Evolutionary conservation across 2,329 filamentous ascomycete genomes (phyloP), one percentile per base, ranked within the genome.

Genomic region (Calonectria honghensis): DNA sequence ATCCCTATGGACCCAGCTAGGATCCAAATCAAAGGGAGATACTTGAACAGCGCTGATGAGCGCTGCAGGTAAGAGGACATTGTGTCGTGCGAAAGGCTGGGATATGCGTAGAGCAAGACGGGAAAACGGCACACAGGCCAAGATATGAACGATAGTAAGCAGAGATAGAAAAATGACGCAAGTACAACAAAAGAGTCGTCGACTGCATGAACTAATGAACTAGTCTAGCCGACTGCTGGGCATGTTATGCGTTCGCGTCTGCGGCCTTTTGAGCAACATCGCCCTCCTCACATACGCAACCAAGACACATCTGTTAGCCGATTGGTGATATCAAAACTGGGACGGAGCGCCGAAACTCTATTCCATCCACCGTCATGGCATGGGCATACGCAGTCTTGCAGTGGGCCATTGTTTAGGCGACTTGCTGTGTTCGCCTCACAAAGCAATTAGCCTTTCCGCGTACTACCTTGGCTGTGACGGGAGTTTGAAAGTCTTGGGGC

Each of bases 321-420:
- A 9, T 39, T 41, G 24, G 7, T 24, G 35, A 41, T 14, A 41
- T 37, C 24, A 11, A 41, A 63, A 24, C 37, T 63, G 57, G 57
- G 20, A 27, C 41, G 24, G 9, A 63, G 39, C 35, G 57, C 57
- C 57, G 57, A 63, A 63, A 63, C 35, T 41, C 37, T 63, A 63
- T 63, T 31, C 57, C 5, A 14, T 29, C 13, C 10, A n/a, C 39
- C 57, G 16, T 63, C 37, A 31, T 45, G 35, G 57, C 45, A 39
- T 35, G 52, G 29, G 35, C 27, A n/a, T 41, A n/a, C 24, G 35
- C 13, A 27, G 14, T 18, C 24, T 41, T 29, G 18, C 57, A 41
- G 57, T 27, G 57, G 57, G 57, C 24, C 57, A 41, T 18, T 39
- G 57, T 41, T 41, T 24, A 63, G 32, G n/a, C 57, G 57, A 63